These are phyloP conservation scores for Salix purpurea DNA, from an alignment of 345 rosid genomes.

Conservation along the genomic window DNA sequence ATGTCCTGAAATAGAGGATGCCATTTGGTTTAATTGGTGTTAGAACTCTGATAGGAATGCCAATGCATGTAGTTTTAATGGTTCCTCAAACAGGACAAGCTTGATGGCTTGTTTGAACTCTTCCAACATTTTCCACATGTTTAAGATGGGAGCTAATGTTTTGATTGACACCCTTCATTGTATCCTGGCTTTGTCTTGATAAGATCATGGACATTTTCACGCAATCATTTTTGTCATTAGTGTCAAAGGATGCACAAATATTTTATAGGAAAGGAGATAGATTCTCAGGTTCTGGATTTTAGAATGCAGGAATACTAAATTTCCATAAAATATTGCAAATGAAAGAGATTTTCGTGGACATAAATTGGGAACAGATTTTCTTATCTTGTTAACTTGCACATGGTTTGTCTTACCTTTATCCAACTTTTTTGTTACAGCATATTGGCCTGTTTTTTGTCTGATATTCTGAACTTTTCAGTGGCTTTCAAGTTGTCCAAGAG, in stretches of 20 bases:
- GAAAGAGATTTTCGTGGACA: background rate
- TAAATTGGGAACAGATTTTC: background rate
- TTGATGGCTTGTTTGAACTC: background rate
- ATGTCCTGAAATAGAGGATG: background rate
- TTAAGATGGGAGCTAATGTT: background rate
- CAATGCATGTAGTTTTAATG: background rate
- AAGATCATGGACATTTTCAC: background rate
- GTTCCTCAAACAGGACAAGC: background rate
- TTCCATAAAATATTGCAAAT: background rate
- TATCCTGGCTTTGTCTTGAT: background rate
- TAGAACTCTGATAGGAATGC: background rate
- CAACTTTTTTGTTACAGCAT: constrained; percentile 8
- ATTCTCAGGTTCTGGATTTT: background rate
- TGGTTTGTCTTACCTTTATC: constrained; percentile 1
- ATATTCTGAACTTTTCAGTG: constrained; percentile 56
- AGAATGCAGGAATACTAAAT: background rate
- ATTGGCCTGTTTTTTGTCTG: constrained; percentile 20
- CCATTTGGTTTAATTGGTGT: background rate
- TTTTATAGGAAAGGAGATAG: background rate
- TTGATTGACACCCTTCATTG: background rate
- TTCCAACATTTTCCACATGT: background rate
- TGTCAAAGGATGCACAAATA: background rate
- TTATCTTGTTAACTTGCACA: background rate
- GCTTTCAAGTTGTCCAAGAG: constrained; percentile 94
- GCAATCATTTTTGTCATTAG: background rate